These are phyloP conservation scores for Isoetes taiwanensis DNA, from an alignment of 75 land plant genomes.

Conservation along the genomic window DNA sequence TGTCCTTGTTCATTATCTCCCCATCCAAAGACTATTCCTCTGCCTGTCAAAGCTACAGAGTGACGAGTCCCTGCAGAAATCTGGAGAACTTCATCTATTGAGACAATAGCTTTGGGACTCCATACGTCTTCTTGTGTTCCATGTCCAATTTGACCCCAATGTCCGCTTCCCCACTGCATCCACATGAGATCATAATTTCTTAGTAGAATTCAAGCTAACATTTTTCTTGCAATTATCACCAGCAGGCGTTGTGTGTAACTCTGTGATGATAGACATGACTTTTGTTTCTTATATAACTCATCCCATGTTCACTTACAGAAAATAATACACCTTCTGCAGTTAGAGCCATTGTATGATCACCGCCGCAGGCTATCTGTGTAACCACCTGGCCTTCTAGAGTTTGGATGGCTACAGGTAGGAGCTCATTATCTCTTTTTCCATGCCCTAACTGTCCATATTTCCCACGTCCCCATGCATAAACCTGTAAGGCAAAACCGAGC, in stretches of 20 bases:
- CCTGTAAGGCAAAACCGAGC: constrained; percentile 8
- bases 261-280: no score
- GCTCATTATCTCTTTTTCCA: constrained; percentile 18
- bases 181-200: background rate
- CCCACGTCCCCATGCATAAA: constrained; percentile 37
- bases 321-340: constrained; percentile 23
- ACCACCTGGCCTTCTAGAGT: constrained; percentile 29
- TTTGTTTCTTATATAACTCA: no score
- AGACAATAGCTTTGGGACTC: constrained; percentile 16
- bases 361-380: constrained; percentile 29
- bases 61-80: constrained; percentile 38
- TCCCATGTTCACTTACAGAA: constrained; percentile 25
- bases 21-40: constrained; percentile 28
- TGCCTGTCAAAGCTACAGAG: constrained; percentile 21
- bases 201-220: background rate
- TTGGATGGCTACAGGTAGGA: constrained; percentile 22
- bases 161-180: constrained; percentile 37
- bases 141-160: constrained; percentile 36
- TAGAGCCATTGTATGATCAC: constrained; percentile 33
- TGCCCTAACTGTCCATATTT: constrained; percentile 41
- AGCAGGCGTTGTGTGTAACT: no score
- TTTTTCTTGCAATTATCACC: no score
- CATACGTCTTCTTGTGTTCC: constrained; percentile 21
- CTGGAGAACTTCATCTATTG: constrained; percentile 20
- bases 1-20: constrained; percentile 38